Percentiles rank a stretch among this genome's conserved stretches.
Conservation (phyloP, 2,329 filamentous ascomycete genomes). For the Scytalidium lignicola region DNA sequence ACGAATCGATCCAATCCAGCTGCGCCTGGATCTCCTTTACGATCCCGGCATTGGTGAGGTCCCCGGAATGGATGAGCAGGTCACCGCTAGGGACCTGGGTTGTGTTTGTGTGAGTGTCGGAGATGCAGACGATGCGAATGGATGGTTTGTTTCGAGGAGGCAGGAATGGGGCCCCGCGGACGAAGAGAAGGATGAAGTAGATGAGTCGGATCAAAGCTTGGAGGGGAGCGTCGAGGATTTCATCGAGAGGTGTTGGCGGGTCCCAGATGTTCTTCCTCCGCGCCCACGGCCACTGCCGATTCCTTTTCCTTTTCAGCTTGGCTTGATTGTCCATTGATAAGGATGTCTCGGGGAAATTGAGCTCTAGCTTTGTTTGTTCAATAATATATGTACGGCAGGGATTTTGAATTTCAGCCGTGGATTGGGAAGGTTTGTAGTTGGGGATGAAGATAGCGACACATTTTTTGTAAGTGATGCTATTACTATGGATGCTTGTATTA, state of each 20-base stretch:
- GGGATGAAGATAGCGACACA: too few species aligned
- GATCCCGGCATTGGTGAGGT: slow-evolving; percentile 71
- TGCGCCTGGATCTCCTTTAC: slow-evolving; percentile 72
- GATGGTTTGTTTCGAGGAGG: slow-evolving; percentile 49
- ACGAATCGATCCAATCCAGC: slow-evolving; percentile 71
- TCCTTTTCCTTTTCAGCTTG: slow-evolving; percentile 7
- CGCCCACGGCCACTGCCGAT: slow-evolving; percentile 21
- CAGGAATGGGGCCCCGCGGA: slow-evolving; percentile 61
- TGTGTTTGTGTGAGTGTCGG: slow-evolving; percentile 74
- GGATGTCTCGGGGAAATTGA: background rate
- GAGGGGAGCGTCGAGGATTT: slow-evolving; percentile 64
- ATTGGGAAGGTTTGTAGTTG: too few species aligned
- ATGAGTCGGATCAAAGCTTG: slow-evolving; percentile 56
- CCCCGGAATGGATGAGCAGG: slow-evolving; percentile 84
- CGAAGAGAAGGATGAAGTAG: slow-evolving; percentile 58
- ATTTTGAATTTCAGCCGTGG: too few species aligned
- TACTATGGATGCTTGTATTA: too few species aligned
- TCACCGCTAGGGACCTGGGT: slow-evolving; percentile 70
- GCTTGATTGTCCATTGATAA: background rate
- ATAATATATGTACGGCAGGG: too few species aligned
- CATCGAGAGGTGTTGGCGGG: slow-evolving; percentile 48
- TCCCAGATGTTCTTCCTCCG: slow-evolving; percentile 22
- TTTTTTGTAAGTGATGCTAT: too few species aligned
- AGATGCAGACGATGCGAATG: slow-evolving; percentile 80
- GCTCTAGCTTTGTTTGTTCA: too few species aligned